These are phyloP conservation scores for Globisporangium recalcitrans DNA, from an alignment of 352 stramenopile genomes.

Conservation along the genomic window DNA sequence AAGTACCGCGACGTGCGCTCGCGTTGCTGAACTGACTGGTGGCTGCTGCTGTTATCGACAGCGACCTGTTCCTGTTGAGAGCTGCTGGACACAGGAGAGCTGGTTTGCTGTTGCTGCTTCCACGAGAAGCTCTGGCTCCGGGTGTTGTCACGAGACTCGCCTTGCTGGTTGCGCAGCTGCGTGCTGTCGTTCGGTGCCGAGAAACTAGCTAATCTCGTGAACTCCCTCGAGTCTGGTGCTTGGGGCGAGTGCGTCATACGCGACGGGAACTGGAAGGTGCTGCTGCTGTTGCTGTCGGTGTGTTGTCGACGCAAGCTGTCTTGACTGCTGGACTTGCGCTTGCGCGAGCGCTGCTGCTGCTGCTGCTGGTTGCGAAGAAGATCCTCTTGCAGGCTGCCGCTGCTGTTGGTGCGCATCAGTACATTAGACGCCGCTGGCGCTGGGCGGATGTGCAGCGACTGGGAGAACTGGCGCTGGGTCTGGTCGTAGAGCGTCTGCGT, in stretches of 20 bases:
- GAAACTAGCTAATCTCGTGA: not conserved
- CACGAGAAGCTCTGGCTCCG: not conserved
- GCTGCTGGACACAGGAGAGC: not conserved
- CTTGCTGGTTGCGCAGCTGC: not conserved
- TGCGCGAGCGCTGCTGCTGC: not conserved
- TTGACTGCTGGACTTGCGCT: slow-evolving; percentile 6
- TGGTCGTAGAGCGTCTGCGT: not conserved
- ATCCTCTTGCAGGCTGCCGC: not conserved
- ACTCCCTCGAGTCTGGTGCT: not conserved
- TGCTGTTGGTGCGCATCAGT: not conserved
- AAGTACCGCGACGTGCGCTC: slow-evolving; percentile 42
- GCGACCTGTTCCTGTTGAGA: not conserved
- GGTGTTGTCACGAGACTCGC: not conserved
- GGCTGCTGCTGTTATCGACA: not conserved
- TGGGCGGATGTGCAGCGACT: not conserved
- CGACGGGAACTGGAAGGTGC: not conserved
- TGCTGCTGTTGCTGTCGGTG: not conserved
- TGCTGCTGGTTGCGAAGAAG: not conserved
- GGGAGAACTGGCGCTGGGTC: slow-evolving; percentile 1
- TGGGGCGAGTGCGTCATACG: not conserved
- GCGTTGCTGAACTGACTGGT: slow-evolving; percentile 14
- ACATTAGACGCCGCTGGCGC: not conserved
- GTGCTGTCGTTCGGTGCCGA: not conserved
- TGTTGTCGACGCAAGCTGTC: not conserved
- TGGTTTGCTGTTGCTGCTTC: not conserved